A percentile compares a stretch with the other conserved stretches of the same genome.
Conservation (phyloP, 1,284 basidiomycete species). For the Puccinia horiana region DNA sequence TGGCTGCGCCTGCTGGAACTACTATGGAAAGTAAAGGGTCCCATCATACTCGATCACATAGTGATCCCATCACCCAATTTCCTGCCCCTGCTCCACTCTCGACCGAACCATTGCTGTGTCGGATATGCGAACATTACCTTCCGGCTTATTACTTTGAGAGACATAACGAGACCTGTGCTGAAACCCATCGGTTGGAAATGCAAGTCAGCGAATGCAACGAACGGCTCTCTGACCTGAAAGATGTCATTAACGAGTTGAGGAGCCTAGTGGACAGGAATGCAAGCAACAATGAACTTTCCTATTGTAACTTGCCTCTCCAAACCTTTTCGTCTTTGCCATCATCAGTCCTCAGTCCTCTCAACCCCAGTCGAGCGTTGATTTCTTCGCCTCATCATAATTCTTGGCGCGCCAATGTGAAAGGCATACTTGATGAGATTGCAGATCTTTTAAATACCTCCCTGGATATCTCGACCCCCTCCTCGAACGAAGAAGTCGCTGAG, state of each 20-base stretch:
- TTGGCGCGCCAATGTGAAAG: constrained; percentile 61
- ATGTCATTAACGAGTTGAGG: constrained; percentile 63
- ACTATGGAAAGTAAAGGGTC: constrained; percentile 63
- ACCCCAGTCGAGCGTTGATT: constrained; percentile 68
- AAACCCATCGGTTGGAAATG: constrained; percentile 92
- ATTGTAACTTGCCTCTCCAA: constrained; percentile 2
- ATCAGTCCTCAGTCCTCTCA: constrained; percentile 62
- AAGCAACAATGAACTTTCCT: constrained; percentile 15
- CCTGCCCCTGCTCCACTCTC: constrained; percentile 68
- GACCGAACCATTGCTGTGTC: constrained; percentile 83
- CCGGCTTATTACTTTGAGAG: constrained; percentile 99
- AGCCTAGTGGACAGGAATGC: constrained; percentile 2
- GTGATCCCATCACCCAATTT: constrained; percentile 58
- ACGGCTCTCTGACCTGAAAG: constrained; percentile 78
- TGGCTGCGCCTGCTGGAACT: constrained; percentile 53
- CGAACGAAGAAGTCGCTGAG: constrained; percentile 84
- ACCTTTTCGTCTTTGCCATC: constrained; percentile 68
- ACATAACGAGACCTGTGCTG: constrained; percentile 98
- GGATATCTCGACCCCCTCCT: constrained; percentile 81
- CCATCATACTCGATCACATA: constrained; percentile 52
- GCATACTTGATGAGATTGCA: constrained; percentile 78
- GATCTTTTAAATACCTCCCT: constrained; percentile 77
- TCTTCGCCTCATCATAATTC: constrained; percentile 67
- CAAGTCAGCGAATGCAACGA: constrained; percentile 94
- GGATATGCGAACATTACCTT: constrained; percentile 95